Evolutionary conservation across 495 filamentous ascomycete species (phyloP), one percentile per base, ranked within the genome.

Genomic region (Trichoderma gamsii): DNA sequence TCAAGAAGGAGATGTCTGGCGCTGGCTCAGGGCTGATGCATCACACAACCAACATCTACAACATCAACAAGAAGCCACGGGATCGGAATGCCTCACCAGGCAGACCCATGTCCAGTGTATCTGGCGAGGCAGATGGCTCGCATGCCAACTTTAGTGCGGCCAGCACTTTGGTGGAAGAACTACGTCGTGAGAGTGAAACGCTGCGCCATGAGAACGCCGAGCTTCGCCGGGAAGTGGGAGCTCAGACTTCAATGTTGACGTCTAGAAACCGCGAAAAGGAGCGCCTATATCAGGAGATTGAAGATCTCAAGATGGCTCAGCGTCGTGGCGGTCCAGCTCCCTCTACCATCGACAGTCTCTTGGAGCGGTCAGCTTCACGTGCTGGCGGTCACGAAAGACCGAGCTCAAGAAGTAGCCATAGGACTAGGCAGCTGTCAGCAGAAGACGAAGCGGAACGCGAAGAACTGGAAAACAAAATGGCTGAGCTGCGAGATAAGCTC

Each of bases 171-270:
- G 86, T 94, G 7, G 84, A 86, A 16, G 83, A 86, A 11, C 78
- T 86, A 27, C 78, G 80, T 8, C 76, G 78, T 13, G 90, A 94
- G 72, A 82, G 87, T 56, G 89, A 92, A 63, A 88, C 94, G 69
- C 81, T 97, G 35, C 88, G 90, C 64, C 91, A 93, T 70, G 95
- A 98, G 74, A 98, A 97, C 72, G 92, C 92, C 15, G 93, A 97
- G 73, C 80, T 99, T 18, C 86, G 92, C 43, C 89, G 93, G 63
- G 93, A 98, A 75, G 90, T 98, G 35, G 91, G 92, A 68, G 95
- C 96, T 13, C 95, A 99, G 76, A 96, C 93, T 0, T 97, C 93
- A 0, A 99, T 98, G 94, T 86, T 99, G 9, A 97, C 96, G 5
- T 97, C 95, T 41, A 85, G 95, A 8, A 97, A 98, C 72, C 87